phyloP scores from a whole-genome alignment of 805 yeast species.

The Candida caryicola region DNA sequence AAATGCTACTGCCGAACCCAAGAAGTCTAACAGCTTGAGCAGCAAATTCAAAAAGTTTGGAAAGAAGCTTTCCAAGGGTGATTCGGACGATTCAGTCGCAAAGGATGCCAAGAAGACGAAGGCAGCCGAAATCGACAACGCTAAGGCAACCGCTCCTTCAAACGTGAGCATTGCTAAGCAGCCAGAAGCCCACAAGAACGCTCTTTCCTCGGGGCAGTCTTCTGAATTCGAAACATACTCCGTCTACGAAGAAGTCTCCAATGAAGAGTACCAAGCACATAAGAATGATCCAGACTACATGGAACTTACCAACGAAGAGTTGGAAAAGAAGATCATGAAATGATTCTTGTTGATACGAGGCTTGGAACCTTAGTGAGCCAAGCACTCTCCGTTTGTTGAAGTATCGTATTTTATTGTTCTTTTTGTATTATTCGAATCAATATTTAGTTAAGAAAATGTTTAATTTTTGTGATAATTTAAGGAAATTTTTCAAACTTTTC shows the following conservation, averaged over 20 bases:
- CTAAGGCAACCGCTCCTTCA: conserved; percentile 1
- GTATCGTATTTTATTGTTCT: not conserved
- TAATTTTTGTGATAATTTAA: too few relatives aligned
- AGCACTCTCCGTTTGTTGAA: not conserved
- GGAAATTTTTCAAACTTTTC: too few relatives aligned
- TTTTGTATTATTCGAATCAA: too few relatives aligned
- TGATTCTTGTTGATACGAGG: not conserved
- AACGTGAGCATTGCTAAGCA: conserved; percentile 5
- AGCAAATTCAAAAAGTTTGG: conserved; percentile 16
- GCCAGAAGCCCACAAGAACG: conserved; percentile 1
- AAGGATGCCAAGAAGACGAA: conserved; percentile 1
- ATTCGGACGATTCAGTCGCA: too few relatives aligned
- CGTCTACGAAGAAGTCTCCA: conserved; percentile 48
- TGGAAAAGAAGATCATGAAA: conserved; percentile 8
- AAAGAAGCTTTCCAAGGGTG: conserved; percentile 6
- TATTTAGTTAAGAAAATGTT: too few relatives aligned
- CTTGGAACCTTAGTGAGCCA: too few relatives aligned
- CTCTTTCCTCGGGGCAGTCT: not conserved
- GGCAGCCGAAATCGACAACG: not conserved
- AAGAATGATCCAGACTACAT: conserved; percentile 49
- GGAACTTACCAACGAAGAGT: conserved; percentile 25
- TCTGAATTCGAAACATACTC: conserved; percentile 18
- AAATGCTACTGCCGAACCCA: conserved; percentile 1
- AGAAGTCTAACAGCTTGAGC: conserved; percentile 16
- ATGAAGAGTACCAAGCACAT: conserved; percentile 44